Evolutionary conservation across 495 filamentous ascomycete genomes (phyloP), one percentile per base, ranked within the genome.

Genomic region (Xylaria scruposa): DNA sequence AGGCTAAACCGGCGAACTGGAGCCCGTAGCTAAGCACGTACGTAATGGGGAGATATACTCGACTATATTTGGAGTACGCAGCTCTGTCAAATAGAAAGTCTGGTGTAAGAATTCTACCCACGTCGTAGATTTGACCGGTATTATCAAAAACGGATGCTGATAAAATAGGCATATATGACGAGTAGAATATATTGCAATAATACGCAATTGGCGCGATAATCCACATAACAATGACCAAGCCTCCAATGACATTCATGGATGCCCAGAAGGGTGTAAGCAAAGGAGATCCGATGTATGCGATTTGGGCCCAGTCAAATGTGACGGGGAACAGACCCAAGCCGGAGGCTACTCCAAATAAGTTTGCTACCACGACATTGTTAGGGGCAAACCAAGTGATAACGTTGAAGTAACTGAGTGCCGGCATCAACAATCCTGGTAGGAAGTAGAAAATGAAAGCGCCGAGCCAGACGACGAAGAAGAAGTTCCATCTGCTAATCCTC

Each of bases 221-320:
- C 94, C 94, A 97, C 91, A 95, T 97, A 54, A 97, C 92, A 26
- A 95, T 81, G 3, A 93, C 90, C 72, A 97, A 87, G 1, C 94
- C 94, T 31, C 90, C 91, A 63, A 97, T 90, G 29, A 97, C 93
- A 78, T 97, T 97, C 73, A 94, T 84, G 1, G 94, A 93, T 7
- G 95, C 94, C 94, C 94, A 97, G 77, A 95, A 97, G 0, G 94
- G 94, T 0, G 92, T 94, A 29, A 97, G 82, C 0, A 97, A 85
- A 0, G 94, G 94, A 38, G 92, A 96, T 15, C 93, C 92, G 72
- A 95, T 97, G 74, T 94, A 97, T 10, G 95, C 93, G 53, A 97
- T 90, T 81, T 97, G 95, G 0, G 92, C 90, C 94, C 94, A 97
- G 81, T 97, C 94, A 72, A 97, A 97, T 0, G 94, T 97, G 75